Percentiles rank a stretch among this genome's conserved stretches.
Evolutionary conservation across 2,329 filamentous ascomycete species (phyloP).

Genomic region (Tolypocladium guangdongense): DNA sequence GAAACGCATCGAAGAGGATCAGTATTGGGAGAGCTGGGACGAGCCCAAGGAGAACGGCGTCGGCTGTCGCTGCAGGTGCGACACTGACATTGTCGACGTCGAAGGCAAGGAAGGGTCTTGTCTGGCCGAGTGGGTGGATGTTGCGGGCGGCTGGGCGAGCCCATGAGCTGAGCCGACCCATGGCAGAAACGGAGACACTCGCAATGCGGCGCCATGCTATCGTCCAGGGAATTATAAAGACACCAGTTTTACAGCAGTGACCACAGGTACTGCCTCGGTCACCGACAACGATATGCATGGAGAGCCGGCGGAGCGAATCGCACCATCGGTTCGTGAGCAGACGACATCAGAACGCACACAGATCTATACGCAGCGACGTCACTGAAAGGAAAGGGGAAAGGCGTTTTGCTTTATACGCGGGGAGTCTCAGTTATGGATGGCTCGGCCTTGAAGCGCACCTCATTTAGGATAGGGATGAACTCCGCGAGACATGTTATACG

Average conservation of each 20-base stretch:
- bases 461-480: slow-evolving; percentile 6
- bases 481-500: slow-evolving; percentile 5
- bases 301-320: background rate
- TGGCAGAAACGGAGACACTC: background rate
- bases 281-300: background rate
- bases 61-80: slow-evolving; percentile 90
- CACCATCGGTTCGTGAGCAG: background rate
- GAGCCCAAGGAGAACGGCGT: slow-evolving; percentile 89
- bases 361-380: slow-evolving; percentile 6
- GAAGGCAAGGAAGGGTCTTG: slow-evolving; percentile 97
- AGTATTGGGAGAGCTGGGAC: slow-evolving; percentile 89
- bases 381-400: slow-evolving; percentile 3
- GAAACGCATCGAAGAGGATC: slow-evolving; percentile 80
- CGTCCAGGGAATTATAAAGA: background rate
- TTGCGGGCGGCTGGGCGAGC: slow-evolving; percentile 82
- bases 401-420: slow-evolving; percentile 6
- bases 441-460: slow-evolving; percentile 2
- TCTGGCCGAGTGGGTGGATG: slow-evolving; percentile 91
- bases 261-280: background rate
- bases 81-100: slow-evolving; percentile 94
- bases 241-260: background rate
- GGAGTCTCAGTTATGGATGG: slow-evolving; percentile 3
- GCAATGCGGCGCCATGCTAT: background rate
- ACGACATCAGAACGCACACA: background rate
- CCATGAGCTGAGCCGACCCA: slow-evolving; percentile 18